These are phyloP conservation scores for Phytophthora sp. DNA, from an alignment of 352 stramenopile genomes.

Conservation along the genomic window DNA sequence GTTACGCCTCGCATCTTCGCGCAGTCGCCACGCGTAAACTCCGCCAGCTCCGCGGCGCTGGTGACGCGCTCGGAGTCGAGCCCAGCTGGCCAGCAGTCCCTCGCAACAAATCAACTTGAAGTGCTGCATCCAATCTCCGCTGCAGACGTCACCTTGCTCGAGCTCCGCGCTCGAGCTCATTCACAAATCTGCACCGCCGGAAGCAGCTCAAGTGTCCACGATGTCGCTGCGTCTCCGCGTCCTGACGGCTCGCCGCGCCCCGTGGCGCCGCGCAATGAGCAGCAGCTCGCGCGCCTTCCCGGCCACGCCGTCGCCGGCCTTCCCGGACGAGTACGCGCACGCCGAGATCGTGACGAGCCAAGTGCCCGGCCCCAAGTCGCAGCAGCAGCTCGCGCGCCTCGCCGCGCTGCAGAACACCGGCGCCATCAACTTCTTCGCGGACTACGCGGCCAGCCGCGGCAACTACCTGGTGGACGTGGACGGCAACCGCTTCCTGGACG, in stretches of 20 bases:
- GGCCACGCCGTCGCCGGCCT: constrained; percentile 55
- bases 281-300: constrained; percentile 30
- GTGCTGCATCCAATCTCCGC: too few relatives aligned
- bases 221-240: constrained; percentile 5
- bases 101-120: constrained; percentile 33
- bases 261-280: constrained; percentile 18
- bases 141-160: too few relatives aligned
- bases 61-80: constrained; percentile 11
- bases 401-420: constrained; percentile 67
- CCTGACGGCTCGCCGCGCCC: constrained; percentile 8
- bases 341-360: constrained; percentile 57
- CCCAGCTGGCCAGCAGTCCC: too few relatives aligned
- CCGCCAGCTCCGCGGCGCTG: too few relatives aligned
- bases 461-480: constrained; percentile 90
- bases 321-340: constrained; percentile 64
- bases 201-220: constrained; percentile 20
- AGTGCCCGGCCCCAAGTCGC: constrained; percentile 73
- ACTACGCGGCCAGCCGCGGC: constrained; percentile 74
- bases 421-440: constrained; percentile 79
- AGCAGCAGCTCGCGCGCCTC: constrained; percentile 57
- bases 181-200: constrained; percentile 38
- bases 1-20: background rate
- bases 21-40: too few relatives aligned
- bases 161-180: too few relatives aligned
- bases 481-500: constrained; percentile 83